These are phyloP conservation scores for Starmerella scarabaei DNA, from an alignment of 805 yeast species.

Conservation along the genomic window DNA sequence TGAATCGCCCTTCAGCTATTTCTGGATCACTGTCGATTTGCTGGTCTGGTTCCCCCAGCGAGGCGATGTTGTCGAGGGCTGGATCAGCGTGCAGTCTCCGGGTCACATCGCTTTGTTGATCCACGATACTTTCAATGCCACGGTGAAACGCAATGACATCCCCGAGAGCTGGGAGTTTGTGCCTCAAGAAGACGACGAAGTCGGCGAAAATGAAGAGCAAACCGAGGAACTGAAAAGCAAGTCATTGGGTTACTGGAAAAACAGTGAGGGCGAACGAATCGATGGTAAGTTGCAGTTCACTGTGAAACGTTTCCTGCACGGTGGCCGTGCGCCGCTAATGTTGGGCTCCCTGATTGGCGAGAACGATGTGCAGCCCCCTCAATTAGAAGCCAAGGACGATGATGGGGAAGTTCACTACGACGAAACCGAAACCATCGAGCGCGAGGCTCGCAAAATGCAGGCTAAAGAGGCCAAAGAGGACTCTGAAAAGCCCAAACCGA, in stretches of 20 bases:
- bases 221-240: constrained; percentile 24
- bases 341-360: constrained; percentile 52
- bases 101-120: constrained; percentile 85
- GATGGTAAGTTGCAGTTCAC: constrained; percentile 75
- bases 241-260: constrained; percentile 81
- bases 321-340: constrained; percentile 71
- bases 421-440: background rate
- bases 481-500: background rate
- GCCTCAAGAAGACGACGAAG: constrained; percentile 46
- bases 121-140: constrained; percentile 90
- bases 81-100: constrained; percentile 82
- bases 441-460: too few relatives aligned
- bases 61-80: constrained; percentile 82
- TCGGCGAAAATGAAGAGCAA: background rate
- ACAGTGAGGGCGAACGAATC: constrained; percentile 54
- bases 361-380: constrained; percentile 17
- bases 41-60: constrained; percentile 79
- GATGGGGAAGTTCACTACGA: background rate
- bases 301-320: constrained; percentile 43
- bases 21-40: constrained; percentile 76
- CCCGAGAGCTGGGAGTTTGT: constrained; percentile 81
- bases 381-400: background rate
- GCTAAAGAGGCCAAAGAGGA: too few relatives aligned
- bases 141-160: constrained; percentile 70
- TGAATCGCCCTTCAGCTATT: constrained; percentile 75